phyloP scores from a whole-genome alignment of 73 alveolate genomes.

The Paramecium caudatum region DNA sequence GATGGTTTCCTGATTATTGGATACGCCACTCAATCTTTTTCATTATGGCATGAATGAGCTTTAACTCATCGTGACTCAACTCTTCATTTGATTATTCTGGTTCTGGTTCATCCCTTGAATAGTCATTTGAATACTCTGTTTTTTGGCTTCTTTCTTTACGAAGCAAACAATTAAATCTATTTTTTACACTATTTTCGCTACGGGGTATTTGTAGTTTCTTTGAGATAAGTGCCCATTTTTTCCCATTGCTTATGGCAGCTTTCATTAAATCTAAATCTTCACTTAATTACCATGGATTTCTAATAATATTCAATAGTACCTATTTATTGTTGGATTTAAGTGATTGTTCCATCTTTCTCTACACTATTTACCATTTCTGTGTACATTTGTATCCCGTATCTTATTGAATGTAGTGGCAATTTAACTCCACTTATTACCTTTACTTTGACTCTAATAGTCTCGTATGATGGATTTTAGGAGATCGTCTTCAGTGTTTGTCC shows the following conservation, averaged over 20 bases:
- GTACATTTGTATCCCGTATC: constrained; percentile 42
- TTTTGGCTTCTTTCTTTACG: constrained; percentile 25
- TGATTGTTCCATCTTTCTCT: constrained; percentile 96
- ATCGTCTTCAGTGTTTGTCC: constrained; percentile 56
- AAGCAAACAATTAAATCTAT: constrained; percentile 55
- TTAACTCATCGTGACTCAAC: constrained; percentile 48
- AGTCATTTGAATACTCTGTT: constrained; percentile 8
- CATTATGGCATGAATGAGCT: constrained; percentile 4
- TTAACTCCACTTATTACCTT: constrained; percentile 74
- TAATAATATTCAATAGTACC: neutral
- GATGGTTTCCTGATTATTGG: constrained; percentile 24
- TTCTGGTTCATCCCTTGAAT: constrained; percentile 48
- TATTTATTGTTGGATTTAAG: constrained; percentile 91
- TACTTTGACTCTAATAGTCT: neutral
- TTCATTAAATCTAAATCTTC: constrained; percentile 62
- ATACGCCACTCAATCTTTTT: constrained; percentile 64
- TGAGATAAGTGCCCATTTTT: constrained; percentile 64
- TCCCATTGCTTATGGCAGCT: constrained; percentile 14
- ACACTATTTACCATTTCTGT: constrained; percentile 93
- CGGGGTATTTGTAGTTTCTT: constrained; percentile 46
- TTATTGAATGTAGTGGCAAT: constrained; percentile 66
- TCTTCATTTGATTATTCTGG: constrained; percentile 54
- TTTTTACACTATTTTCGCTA: constrained; percentile 65
- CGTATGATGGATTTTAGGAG: neutral
- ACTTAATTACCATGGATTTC: constrained; percentile 37